phyloP scores from a whole-genome alignment of 73 alveolate genomes.

The Stentor coeruleus region DNA sequence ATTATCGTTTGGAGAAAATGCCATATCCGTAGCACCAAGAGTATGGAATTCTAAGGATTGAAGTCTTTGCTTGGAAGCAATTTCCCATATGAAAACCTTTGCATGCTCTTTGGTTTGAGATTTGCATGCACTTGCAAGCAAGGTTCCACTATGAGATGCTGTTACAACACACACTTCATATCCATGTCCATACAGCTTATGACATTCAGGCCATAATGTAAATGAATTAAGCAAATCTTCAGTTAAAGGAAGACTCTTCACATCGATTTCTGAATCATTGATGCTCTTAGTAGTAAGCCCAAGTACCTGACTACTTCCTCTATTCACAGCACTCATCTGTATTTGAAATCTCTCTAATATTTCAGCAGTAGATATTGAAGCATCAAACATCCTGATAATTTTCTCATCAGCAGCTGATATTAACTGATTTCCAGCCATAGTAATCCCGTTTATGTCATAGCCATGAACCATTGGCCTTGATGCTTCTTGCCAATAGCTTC shows the following conservation, averaged over 20 bases:
- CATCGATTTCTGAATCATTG: slow-evolving; percentile 60
- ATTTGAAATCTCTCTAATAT: slow-evolving; percentile 56
- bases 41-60: slow-evolving; percentile 77
- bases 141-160: slow-evolving; percentile 71
- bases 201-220: slow-evolving; percentile 96
- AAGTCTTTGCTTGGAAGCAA: slow-evolving; percentile 58
- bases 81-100: slow-evolving; percentile 86
- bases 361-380: slow-evolving; percentile 72
- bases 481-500: slow-evolving; percentile 79
- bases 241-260: slow-evolving; percentile 76
- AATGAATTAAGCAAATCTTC: slow-evolving; percentile 86
- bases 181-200: slow-evolving; percentile 97
- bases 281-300: slow-evolving; percentile 79
- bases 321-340: slow-evolving; percentile 36
- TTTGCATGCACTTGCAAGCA: slow-evolving; percentile 90
- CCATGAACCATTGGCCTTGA: slow-evolving; percentile 96
- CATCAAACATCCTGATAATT: slow-evolving; percentile 82
- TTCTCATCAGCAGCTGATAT: slow-evolving; percentile 96
- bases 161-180: slow-evolving; percentile 85
- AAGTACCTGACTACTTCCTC: slow-evolving; percentile 60
- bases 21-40: slow-evolving; percentile 81
- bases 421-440: slow-evolving; percentile 49
- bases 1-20: slow-evolving; percentile 88
- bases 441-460: slow-evolving; percentile 82
- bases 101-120: slow-evolving; percentile 90